These are phyloP conservation scores for Exophiala oligosperma DNA, from an alignment of 2,329 filamentous ascomycete species.

Conservation along the genomic window DNA sequence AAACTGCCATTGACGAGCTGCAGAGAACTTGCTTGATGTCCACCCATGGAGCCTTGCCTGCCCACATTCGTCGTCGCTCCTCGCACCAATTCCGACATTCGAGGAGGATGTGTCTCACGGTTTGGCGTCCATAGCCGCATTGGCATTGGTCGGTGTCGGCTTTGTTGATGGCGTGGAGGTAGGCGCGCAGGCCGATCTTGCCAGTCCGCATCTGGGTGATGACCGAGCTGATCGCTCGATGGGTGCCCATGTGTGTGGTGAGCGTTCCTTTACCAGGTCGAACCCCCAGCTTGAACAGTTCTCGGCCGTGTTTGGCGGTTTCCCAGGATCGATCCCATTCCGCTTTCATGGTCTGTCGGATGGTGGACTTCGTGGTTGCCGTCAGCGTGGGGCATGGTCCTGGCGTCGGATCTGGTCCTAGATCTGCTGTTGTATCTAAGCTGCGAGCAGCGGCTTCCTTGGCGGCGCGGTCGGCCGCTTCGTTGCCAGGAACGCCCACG, in stretches of 20 bases:
- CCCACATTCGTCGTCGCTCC: slow-evolving; percentile 26
- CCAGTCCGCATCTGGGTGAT: slow-evolving; percentile 30
- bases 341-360: slow-evolving; percentile 25
- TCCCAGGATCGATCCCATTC: slow-evolving; percentile 27
- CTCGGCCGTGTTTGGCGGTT: slow-evolving; percentile 25
- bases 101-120: slow-evolving; percentile 34
- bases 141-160: slow-evolving; percentile 33
- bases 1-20: slow-evolving; percentile 34
- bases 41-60: slow-evolving; percentile 26
- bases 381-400: not conserved
- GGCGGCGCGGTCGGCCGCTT: not conserved
- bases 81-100: slow-evolving; percentile 34
- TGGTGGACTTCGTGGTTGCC: slow-evolving; percentile 14
- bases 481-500: slow-evolving; percentile 5
- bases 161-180: slow-evolving; percentile 35
- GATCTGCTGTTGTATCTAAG: too few relatives aligned
- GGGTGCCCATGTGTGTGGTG: slow-evolving; percentile 1
- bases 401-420: not conserved
- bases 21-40: slow-evolving; percentile 37
- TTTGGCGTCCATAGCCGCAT: slow-evolving; percentile 32
- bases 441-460: not conserved
- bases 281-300: slow-evolving; percentile 26
- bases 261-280: slow-evolving; percentile 18
- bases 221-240: slow-evolving; percentile 26
- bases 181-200: slow-evolving; percentile 30